phyloP scores from a whole-genome alignment of 1,139 yeast genomes.

The Hansenula lynferdii region DNA sequence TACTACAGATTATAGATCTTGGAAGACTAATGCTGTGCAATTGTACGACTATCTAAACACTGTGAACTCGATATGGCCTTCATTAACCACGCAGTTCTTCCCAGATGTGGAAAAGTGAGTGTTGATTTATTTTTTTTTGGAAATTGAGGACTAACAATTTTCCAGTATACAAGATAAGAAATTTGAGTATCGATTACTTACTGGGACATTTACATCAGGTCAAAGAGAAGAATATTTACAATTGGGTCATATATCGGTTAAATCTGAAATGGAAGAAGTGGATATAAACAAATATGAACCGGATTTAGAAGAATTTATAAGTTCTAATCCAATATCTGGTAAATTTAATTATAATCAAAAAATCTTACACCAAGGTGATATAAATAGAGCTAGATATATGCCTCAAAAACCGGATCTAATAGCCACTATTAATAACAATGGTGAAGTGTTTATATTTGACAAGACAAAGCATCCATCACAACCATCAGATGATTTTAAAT shows the following conservation, averaged over 20 bases:
- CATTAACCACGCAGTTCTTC: constrained; percentile 70
- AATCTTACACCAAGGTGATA: constrained; percentile 40
- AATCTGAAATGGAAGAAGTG: constrained; percentile 8
- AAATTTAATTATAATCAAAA: constrained; percentile 11
- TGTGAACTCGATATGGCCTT: constrained; percentile 77
- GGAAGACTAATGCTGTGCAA: constrained; percentile 74
- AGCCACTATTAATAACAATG: constrained; percentile 74
- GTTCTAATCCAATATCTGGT: constrained; percentile 10
- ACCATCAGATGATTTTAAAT: constrained; percentile 14
- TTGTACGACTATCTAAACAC: constrained; percentile 74
- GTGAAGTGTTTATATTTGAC: constrained; percentile 67
- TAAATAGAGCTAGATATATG: constrained; percentile 74
- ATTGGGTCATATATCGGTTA: constrained; percentile 26
- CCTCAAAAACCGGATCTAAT: constrained; percentile 71
- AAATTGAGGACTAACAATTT: not conserved
- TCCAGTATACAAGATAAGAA: constrained; percentile 7
- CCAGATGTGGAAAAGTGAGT: constrained; percentile 37
- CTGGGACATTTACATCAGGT: constrained; percentile 81
- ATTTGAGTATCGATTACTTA: constrained; percentile 33
- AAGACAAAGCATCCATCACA: constrained; percentile 34
- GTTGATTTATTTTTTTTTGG: not conserved
- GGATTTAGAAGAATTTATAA: constrained; percentile 17
- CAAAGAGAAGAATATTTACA: constrained; percentile 64
- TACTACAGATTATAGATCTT: constrained; percentile 40
- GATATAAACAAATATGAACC: constrained; percentile 14